Evolutionary conservation across 805 yeast species (phyloP).

Genomic region (Nematodospora valgi): DNA sequence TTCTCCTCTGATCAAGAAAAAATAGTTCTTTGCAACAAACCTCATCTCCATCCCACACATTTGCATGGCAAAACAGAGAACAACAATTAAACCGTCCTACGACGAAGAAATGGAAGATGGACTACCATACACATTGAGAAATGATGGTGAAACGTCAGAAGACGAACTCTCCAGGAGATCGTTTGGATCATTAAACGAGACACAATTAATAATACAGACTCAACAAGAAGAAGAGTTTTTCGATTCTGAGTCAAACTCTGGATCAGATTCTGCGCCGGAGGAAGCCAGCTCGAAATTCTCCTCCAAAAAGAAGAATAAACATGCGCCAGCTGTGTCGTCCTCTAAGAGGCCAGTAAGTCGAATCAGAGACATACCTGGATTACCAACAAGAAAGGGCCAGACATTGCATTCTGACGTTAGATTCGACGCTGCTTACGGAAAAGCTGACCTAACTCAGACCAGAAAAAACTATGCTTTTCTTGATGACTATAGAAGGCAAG

Average conservation of each 20-base stretch:
- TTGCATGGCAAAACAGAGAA: conserved; percentile 6
- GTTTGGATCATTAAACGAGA: conserved; percentile 61
- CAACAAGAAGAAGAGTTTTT: conserved; percentile 9
- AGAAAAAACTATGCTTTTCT: conserved; percentile 80
- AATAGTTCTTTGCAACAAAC: conserved; percentile 2
- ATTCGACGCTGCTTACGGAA: conserved; percentile 87
- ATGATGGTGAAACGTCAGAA: conserved; percentile 7
- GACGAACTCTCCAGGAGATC: conserved; percentile 55
- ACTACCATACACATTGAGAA: conserved; percentile 4
- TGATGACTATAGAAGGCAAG: conserved; percentile 79
- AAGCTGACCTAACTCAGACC: conserved; percentile 63
- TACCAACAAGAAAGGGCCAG: conserved; percentile 38
- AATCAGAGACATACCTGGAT: conserved; percentile 73
- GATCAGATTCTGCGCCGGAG: conserved; percentile 9
- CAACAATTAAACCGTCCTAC: conserved; percentile 16
- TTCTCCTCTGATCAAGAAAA: not conserved
- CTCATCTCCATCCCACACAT: conserved; percentile 1
- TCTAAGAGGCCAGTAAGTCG: conserved; percentile 67
- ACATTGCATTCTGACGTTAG: conserved; percentile 74
- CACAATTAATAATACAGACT: conserved; percentile 45
- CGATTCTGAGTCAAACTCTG: conserved; percentile 7
- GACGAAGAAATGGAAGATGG: conserved; percentile 16
- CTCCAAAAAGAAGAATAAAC: conserved; percentile 59
- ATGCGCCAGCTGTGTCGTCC: conserved; percentile 83
- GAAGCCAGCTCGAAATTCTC: conserved; percentile 6